phyloP scores from a whole-genome alignment of 805 yeast species.

The Candida tammaniensis region DNA sequence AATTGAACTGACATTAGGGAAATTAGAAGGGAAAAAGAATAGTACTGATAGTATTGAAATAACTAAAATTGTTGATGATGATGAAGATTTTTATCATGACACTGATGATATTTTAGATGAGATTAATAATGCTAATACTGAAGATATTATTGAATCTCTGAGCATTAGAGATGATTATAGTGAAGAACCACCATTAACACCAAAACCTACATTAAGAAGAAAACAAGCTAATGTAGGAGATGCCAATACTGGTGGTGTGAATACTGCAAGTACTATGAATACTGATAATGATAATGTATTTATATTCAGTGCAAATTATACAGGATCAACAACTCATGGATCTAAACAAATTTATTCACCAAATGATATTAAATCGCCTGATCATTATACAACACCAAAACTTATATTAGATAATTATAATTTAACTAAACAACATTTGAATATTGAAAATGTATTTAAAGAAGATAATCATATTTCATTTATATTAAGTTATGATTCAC shows the following conservation, averaged over 20 bases:
- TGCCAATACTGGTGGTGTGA: slow-evolving; percentile 2
- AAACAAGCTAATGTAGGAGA: background rate
- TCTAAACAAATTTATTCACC: slow-evolving; percentile 5
- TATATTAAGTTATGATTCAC: slow-evolving; percentile 67
- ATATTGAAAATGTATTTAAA: slow-evolving; percentile 41
- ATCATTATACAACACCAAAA: slow-evolving; percentile 20
- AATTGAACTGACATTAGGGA: slow-evolving; percentile 66
- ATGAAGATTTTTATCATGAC: too few relatives aligned
- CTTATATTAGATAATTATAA: slow-evolving; percentile 34
- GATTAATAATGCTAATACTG: slow-evolving; percentile 39
- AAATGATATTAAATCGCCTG: background rate
- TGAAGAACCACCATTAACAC: slow-evolving; percentile 31
- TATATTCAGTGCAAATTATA: slow-evolving; percentile 13
- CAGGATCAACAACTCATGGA: slow-evolving; percentile 2
- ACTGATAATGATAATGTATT: slow-evolving; percentile 13
- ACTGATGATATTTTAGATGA: slow-evolving; percentile 37
- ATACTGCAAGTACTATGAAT: background rate
- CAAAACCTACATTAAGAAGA: slow-evolving; percentile 12
- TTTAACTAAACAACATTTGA: slow-evolving; percentile 25
- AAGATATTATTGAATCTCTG: slow-evolving; percentile 24
- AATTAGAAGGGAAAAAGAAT: slow-evolving; percentile 55
- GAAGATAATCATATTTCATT: slow-evolving; percentile 73
- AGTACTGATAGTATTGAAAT: slow-evolving; percentile 13
- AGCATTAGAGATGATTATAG: slow-evolving; percentile 16
- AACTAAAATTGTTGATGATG: slow-evolving; percentile 18